A percentile compares a stretch with the other conserved stretches of the same genome.
phyloP scores from a whole-genome alignment of 228 moss, liverwort and hornwort species.

The Sphagnum fallax region DNA sequence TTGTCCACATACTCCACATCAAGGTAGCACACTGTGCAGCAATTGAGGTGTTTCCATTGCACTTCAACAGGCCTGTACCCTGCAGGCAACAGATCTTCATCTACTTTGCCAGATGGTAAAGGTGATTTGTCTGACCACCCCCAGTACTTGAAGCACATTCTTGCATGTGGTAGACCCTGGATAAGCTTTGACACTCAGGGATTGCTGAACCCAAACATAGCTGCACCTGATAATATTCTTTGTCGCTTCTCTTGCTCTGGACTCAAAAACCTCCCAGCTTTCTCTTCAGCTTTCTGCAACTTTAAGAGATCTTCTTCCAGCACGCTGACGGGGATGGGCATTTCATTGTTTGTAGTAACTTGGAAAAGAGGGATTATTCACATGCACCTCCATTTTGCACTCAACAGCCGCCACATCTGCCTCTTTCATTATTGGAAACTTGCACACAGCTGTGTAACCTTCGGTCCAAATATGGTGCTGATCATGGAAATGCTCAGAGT shows the following conservation, averaged over 20 bases:
- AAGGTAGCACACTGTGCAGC: constrained; percentile 51
- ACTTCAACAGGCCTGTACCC: constrained; percentile 44
- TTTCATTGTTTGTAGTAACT: constrained; percentile 33
- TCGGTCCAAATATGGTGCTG: constrained; percentile 56
- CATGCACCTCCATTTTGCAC: constrained; percentile 43
- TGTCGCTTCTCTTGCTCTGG: constrained; percentile 31
- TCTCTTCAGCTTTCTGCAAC: constrained; percentile 40
- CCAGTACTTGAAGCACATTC: constrained; percentile 46
- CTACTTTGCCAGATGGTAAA: constrained; percentile 18
- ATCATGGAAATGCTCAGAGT: constrained; percentile 58
- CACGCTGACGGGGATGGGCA: constrained; percentile 38
- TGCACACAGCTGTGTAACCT: constrained; percentile 41
- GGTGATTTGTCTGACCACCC: constrained; percentile 39
- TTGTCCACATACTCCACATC: constrained; percentile 60
- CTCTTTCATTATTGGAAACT: constrained; percentile 40
- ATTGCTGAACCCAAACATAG: constrained; percentile 48
- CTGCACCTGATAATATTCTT: constrained; percentile 43
- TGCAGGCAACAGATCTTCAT: constrained; percentile 42
- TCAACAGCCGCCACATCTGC: constrained; percentile 23
- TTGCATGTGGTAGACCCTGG: constrained; percentile 34
- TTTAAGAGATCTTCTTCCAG: constrained; percentile 48
- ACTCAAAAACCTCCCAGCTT: constrained; percentile 25
- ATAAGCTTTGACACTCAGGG: constrained; percentile 39
- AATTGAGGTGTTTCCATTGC: constrained; percentile 47
- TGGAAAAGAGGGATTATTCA: constrained; percentile 36